Evolutionary conservation across 2,329 filamentous ascomycete species (phyloP), one percentile per base, ranked within the genome.

Genomic region (Paradendryphiella salina): DNA sequence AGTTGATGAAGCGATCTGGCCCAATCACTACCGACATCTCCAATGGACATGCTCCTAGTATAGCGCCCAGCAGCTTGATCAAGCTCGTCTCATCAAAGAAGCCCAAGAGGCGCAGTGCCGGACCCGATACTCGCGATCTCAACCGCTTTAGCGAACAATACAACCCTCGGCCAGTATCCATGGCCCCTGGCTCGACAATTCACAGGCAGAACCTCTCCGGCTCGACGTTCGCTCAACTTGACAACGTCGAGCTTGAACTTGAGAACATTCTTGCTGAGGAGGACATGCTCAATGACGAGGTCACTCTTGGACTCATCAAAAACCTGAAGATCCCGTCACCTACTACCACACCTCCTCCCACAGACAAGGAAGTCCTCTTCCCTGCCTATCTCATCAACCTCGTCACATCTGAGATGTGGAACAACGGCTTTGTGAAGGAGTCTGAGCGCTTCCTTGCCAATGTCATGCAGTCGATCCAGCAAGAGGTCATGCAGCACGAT

Each of bases 401-500:
- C 54, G 94, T 99, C 58, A 99, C 94, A 10, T 97, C 92, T 13
- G 94, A 99, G 79, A 99, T 99, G 94, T 99, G 94, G 94, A 99
- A 99, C 80, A 99, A 99, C 67, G 94, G 94, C 38, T 99, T 96
- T 71, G 94, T 99, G 65, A 99, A 99, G 80, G 94, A 99, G 76
- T 97, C 94, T 3, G 94, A 99, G 77, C 89, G 93, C 47, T 99
- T 99, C 83, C 82, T 99, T 57, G 94, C 94, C 69, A 99, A 97
- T 67, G 94, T 99, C 59, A 99, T 99, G 94, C 94, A 97, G 76
- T 96, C 92, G 6, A 97, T 99, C 68, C 94, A 99, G 74, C 92
- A 97, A 73, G 94, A 99, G 73, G 94, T 99, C 49, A 97, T 99
- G 94, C 89, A 96, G 71, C 91, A 99, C 72, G 93, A 99, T 63